A percentile compares a stretch with the other conserved stretches of the same genome.
These are phyloP conservation scores for Aspergillus glaucus DNA, from an alignment of 2,329 filamentous ascomycete genomes.

Conservation along the genomic window DNA sequence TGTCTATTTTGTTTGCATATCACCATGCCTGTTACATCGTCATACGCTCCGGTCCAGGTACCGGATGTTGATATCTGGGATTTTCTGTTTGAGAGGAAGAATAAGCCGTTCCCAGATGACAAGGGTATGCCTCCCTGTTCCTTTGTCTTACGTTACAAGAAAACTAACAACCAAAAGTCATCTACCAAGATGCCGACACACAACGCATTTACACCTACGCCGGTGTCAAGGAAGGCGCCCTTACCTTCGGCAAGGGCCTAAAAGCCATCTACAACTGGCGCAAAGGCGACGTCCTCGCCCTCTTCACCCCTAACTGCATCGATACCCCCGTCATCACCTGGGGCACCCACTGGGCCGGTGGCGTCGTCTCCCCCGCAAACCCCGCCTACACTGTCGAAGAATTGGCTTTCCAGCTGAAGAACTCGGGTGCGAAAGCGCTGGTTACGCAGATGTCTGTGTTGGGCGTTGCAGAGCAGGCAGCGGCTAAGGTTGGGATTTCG, in stretches of 20 bases:
- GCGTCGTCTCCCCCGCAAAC: constrained; percentile 76
- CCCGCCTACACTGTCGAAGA: constrained; percentile 80
- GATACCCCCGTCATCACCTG: constrained; percentile 73
- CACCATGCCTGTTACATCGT: constrained; percentile 65
- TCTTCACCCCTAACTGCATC: constrained; percentile 81
- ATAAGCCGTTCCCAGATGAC: constrained; percentile 61
- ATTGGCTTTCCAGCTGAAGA: constrained; percentile 74
- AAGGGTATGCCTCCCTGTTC: constrained; percentile 52
- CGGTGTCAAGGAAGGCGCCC: constrained; percentile 58
- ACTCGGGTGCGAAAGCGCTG: constrained; percentile 67
- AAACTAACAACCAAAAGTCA: constrained; percentile 48
- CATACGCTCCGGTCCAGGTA: constrained; percentile 59
- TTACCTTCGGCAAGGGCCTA: constrained; percentile 75
- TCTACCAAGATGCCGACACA: constrained; percentile 71
- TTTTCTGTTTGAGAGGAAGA: constrained; percentile 66
- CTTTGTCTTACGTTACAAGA: neutral
- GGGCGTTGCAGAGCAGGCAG: constrained; percentile 60
- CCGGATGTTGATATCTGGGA: constrained; percentile 73
- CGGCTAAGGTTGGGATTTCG: constrained; percentile 62
- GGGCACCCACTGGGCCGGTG: constrained; percentile 78
- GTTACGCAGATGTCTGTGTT: constrained; percentile 67
- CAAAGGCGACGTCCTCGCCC: constrained; percentile 73
- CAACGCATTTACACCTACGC: constrained; percentile 63
- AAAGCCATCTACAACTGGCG: constrained; percentile 69
- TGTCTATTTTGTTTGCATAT: neutral